Conservation (phyloP, 164 flowering plant species). For the Nymphaea colorata region DNA sequence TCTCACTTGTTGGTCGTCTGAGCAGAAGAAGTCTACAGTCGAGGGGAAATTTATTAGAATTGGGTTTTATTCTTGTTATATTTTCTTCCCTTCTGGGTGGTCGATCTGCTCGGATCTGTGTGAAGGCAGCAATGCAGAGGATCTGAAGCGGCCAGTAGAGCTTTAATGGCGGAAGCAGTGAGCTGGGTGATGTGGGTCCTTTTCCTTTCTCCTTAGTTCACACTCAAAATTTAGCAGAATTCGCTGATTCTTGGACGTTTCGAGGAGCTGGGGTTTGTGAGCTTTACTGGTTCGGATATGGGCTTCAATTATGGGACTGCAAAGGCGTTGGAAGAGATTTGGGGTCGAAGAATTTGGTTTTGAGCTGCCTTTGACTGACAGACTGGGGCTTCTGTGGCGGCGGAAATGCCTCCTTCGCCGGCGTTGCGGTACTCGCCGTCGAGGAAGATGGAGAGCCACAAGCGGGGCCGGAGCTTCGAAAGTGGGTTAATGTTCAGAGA, state of each 20-base stretch:
- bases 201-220: not conserved
- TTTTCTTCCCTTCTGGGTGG: not conserved
- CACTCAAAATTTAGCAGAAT: not conserved
- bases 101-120: not conserved
- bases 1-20: not conserved
- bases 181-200: not conserved
- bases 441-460: slow-evolving; percentile 39
- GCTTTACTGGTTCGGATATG: not conserved
- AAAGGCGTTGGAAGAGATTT: not conserved
- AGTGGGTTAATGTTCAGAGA: slow-evolving; percentile 41
- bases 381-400: slow-evolving; percentile 9
- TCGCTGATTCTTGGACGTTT: not conserved
- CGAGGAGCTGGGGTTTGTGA: not conserved
- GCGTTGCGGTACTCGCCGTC: slow-evolving; percentile 65
- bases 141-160: not conserved
- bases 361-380: not conserved
- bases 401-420: slow-evolving; percentile 77
- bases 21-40: not conserved
- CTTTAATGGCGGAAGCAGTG: not conserved
- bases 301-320: not conserved
- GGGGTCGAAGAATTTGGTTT: not conserved
- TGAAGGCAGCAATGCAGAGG: not conserved
- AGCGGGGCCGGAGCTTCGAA: slow-evolving; percentile 71
- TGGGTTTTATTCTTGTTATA: too few species aligned
- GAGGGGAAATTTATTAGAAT: not conserved